Base-by-base conservation (phyloP, 2,329 filamentous ascomycete genomes). In the Beauveria varroae region DNA sequence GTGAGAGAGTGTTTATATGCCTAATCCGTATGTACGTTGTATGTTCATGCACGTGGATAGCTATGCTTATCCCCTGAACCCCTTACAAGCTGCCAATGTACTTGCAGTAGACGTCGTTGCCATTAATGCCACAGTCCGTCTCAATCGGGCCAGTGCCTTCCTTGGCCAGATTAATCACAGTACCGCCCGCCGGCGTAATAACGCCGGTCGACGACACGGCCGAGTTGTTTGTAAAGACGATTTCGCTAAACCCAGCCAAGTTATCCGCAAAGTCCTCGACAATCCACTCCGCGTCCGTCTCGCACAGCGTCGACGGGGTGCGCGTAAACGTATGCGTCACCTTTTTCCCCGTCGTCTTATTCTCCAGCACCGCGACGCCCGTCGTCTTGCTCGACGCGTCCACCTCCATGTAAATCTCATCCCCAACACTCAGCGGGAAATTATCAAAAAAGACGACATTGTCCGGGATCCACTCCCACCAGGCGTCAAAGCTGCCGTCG, bases 251-350 rank as follows among this genome's bases (percentile, higher is more conserved):
- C 14, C 61, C 41, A 3, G 46, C 59, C 12, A 63, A 28, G 5
- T 57, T 24, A 16, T n/a, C 40, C 16, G 49, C 44, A 24, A 41
- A 59, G 8, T 59, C 26, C 70, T 84, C 82, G 37, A 84, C 79
- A 65, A 85, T 84, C 81, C 82, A 86, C 67, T 85, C 82, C 14
- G 81, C 82, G 64, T 84, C 83, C 65, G 79, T 77, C 64, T 81
- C 74, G 67, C 76, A 79, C 34, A 84, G 75, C 34, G 68, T 43
- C 16, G 54, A 46, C 24, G 43, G 41, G n/a, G 54, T 47, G 9
- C 14, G 20, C 8, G 66, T 72, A 68, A 85, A 78, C 4, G 73
- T 76, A 72, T 85, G 77, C 20, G 74, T 76, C 44, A 80, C 80
- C 2, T 66, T 75, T 68, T 80, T 68, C 37, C 82, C 82, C 4